Conservation (phyloP, 345 rosid species). For the Lumnitzera racemosa region DNA sequence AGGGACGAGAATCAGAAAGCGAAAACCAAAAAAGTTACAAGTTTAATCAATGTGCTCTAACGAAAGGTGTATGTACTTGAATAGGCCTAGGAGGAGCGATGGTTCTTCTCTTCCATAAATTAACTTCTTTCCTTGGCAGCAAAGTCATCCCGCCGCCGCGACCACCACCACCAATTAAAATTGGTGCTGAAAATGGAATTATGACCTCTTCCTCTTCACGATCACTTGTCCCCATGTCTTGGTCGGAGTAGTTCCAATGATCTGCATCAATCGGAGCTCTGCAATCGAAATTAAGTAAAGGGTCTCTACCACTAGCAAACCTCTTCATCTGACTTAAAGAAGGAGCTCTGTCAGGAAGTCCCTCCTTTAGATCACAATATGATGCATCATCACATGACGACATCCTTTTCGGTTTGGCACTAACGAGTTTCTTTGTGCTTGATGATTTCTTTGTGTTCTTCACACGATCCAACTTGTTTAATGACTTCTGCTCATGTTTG, state of each 20-base stretch:
- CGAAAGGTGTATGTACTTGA: constrained; percentile 22
- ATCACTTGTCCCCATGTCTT: constrained; percentile 21
- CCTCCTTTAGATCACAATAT: too few species aligned
- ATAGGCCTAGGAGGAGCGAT: constrained; percentile 73
- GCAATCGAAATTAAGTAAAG: constrained; percentile 62
- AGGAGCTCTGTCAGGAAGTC: constrained; percentile 35
- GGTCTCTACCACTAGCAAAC: constrained; percentile 65
- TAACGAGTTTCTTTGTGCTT: constrained; percentile 14
- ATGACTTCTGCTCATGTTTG: too few species aligned
- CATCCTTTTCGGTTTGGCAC: background rate
- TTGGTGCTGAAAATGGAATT: constrained; percentile 75
- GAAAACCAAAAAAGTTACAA: too few species aligned
- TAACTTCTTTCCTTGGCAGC: constrained; percentile 64
- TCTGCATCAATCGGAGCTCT: constrained; percentile 42
- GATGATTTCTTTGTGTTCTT: constrained; percentile 16
- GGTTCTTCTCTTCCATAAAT: constrained; percentile 88
- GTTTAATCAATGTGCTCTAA: too few species aligned
- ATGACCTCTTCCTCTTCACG: constrained; percentile 24
- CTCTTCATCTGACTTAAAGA: constrained; percentile 66
- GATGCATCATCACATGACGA: too few species aligned
- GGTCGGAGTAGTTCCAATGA: constrained; percentile 38
- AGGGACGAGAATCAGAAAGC: too few species aligned
- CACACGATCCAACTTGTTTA: background rate
- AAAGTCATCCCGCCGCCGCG: constrained; percentile 1
- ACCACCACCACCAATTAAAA: constrained; percentile 21